Base-by-base conservation (phyloP, 2,329 filamentous ascomycete species). In the Ophiostoma sp. region DNA sequence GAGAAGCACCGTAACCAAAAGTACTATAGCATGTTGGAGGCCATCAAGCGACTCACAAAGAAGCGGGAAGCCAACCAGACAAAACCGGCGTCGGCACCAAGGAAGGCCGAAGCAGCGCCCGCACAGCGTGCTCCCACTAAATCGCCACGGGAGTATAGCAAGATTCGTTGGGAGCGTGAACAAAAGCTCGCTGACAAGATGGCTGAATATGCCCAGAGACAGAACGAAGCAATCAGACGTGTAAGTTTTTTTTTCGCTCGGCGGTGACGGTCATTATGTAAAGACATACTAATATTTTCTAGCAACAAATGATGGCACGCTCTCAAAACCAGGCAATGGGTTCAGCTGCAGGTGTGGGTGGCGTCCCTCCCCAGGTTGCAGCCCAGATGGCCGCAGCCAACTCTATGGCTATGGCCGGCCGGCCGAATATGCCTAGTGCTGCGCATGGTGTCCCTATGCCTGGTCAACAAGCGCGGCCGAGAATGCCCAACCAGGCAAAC, bases 31-130 rank as follows among this genome's bases (percentile, higher is more conserved):
- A 85, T 98, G 76, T 89, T 99, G 74, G 94, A 98, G 79, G 92
- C 92, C 3, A 97, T 98, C 92, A 88, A 94, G 60, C 99, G 98
- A 78, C 80, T 97, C 67, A 94, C 94, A 0, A 96, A 97, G 83
- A 98, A 97, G 80, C 88, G 94, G 35, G 95, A 99, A 80, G 90
- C 91, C 13, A 85, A 87, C 35, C 82, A 88, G 36, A 93, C 95
- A 77, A 98, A 98, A 81, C 92, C 95, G 77, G 91, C 94, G 76
- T 93, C 97, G 77, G 90, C 91, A 41, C 88, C 92, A 78, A 89
- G 95, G 69, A 97, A 97, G 79, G 85, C 88, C 17, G 92, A 96
- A 76, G 20, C 79, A 81, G 23, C 81, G 83, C 67, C 82, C 81
- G 68, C 65, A 44, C 36, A 67, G 39, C 79, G 77, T 68, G 77